A percentile compares a stretch with the other conserved stretches of the same genome.
phyloP scores from a whole-genome alignment of 257 asterid genomes.

The Ajuga chamaepitys region DNA sequence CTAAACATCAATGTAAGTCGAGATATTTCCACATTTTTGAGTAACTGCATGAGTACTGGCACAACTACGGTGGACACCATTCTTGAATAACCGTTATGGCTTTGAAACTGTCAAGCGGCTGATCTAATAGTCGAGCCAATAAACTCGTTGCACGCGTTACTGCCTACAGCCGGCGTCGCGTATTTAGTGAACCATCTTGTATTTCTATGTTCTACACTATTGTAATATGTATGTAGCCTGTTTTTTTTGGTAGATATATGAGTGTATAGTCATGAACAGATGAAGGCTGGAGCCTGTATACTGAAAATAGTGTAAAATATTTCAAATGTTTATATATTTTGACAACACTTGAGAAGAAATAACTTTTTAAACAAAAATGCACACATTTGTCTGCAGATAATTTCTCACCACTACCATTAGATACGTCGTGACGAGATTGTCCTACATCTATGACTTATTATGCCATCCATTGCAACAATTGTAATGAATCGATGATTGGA shows the following conservation, averaged over 20 bases:
- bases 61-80: not conserved
- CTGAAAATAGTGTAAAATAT: not conserved
- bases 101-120: no score
- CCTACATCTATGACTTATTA: no score
- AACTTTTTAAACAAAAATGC: no score
- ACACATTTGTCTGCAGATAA: no score
- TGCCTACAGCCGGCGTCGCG: not conserved
- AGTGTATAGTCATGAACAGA: not conserved
- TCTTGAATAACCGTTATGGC: no score
- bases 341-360: not conserved
- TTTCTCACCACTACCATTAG: no score
- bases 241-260: conserved; percentile 5
- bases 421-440: no score
- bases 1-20: not conserved
- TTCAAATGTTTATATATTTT: not conserved
- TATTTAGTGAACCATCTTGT: not conserved
- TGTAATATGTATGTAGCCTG: not conserved
- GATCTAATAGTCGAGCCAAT: not conserved
- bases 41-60: not conserved
- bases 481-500: no score
- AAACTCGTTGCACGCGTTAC: no score
- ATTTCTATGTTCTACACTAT: not conserved
- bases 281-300: not conserved
- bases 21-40: not conserved
- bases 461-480: no score